Evolutionary conservation across 176 grass and related monocot genomes (phyloP), one percentile per base, ranked within the genome.

Genomic region (Oryza coarctata): DNA sequence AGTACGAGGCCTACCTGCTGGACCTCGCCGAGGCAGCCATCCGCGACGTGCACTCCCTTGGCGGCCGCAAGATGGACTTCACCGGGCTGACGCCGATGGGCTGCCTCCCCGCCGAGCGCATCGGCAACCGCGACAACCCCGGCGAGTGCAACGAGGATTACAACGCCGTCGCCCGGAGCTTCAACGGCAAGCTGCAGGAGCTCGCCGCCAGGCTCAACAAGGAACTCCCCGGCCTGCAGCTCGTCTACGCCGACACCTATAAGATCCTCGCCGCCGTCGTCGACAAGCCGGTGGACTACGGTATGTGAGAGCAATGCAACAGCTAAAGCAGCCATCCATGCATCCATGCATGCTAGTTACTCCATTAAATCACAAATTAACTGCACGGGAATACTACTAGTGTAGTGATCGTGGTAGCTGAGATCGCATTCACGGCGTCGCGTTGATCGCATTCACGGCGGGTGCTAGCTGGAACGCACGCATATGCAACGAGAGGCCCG

Each of bases 11-110:
- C 28, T 89, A 92, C 83, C 79, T 78, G 68, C 52, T 86, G 52
- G 70, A 39, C 2, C 76, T 86, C 10, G 87, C 70, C 6, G 84
- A 90, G 84, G 47, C 63, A 5, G 79, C 85, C 74, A 71, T 92
- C 71, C 74, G 84, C 29, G 76, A 72, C 39, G 88, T 87, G 61
- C 50, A 87, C 79, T 3, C 39, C 5, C 85, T 80, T 14, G 88
- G 82, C 23, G 86, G 83, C 10, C 26, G 78, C 15, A 92, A 92
- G 67, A 87, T 92, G 81, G 86, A 89, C 81, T 87, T 91, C 81
- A 88, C 86, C 41, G 82, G 86, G 22, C 71, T 88, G 25, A 92
- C 83, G 4, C 81, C 81, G 34, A 76, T 88, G 86, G 85, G 84
- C 7, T 91, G 85, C 77, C 81, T 88, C 66, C 80, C 81, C 15